Evolutionary conservation across 108 stramenopile species (phyloP).

Genomic region (Thalassiosira profunda): DNA sequence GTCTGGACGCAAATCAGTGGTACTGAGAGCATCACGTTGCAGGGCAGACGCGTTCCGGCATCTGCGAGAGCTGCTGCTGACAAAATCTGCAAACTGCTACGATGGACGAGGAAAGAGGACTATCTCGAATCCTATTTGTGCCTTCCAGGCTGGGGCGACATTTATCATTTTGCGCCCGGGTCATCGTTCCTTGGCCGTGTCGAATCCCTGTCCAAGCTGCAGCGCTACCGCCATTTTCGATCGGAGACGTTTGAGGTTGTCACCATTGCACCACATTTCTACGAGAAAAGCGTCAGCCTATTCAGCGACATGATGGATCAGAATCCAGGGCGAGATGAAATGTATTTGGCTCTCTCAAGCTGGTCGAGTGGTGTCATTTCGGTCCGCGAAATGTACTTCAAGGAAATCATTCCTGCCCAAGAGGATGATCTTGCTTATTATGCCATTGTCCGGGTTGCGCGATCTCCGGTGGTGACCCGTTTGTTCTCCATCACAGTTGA

Average conservation of each 20-base stretch:
- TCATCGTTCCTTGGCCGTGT: conserved; percentile 63
- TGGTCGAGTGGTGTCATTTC: conserved; percentile 73
- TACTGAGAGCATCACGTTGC: conserved; percentile 18
- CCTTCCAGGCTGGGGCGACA: conserved; percentile 61
- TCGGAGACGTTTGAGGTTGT: conserved; percentile 73
- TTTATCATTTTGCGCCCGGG: conserved; percentile 43
- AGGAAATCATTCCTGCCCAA: conserved; percentile 19
- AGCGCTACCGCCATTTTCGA: conserved; percentile 75
- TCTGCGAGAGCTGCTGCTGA: conserved; percentile 54
- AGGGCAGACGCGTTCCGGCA: conserved; percentile 37
- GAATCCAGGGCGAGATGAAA: conserved; percentile 63
- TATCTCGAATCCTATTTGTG: conserved; percentile 67
- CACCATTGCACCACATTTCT: conserved; percentile 29
- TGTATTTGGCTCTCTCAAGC: conserved; percentile 46
- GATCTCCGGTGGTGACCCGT: conserved; percentile 36
- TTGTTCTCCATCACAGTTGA: conserved; percentile 59
- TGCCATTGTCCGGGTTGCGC: conserved; percentile 57
- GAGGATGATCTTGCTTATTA: conserved; percentile 58
- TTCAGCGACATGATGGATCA: conserved; percentile 62
- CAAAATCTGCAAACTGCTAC: conserved; percentile 61
- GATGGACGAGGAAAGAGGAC: conserved; percentile 74
- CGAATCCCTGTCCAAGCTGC: conserved; percentile 47
- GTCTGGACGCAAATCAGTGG: conserved; percentile 56
- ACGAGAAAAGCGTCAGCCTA: conserved; percentile 40
- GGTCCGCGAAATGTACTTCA: conserved; percentile 53